Evolutionary conservation across 179 eudicot genomes (phyloP), one percentile per base, ranked within the genome.

Genomic region (Silene vulgaris): DNA sequence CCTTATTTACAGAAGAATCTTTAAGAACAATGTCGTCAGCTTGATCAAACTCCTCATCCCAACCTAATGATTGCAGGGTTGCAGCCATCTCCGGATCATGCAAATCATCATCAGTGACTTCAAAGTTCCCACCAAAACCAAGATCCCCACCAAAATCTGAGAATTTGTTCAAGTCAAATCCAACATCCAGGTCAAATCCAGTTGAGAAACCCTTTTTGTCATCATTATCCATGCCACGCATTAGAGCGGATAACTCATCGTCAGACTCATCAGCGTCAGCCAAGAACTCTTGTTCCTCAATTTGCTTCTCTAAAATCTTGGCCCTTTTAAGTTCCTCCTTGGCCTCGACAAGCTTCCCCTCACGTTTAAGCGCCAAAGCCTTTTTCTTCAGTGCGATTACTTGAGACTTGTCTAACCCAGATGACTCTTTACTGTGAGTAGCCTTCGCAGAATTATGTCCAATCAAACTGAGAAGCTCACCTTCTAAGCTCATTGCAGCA

Each of bases 281-380:
- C 91, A 95, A 86, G 64, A 95, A 85, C 74, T 90, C 99, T 67
- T 92, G 91, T 78, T 95, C 99, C 82, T 95, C 99, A 40, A 95
- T 88, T 81, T 95, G 85, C 83, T 87, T 89, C 83, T 95, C 99
- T 56, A 95, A 89, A 84, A 90, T 81, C 83, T 95, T 95, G 65
- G 99, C 97, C 84, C 62, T 90, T 84, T 92, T 92, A 35, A 92
- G 64, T 77, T 95, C 97, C 85, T 95, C 99, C 80, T 92, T 95
- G 69, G 99, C 97, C 80, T 90, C 99, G 69, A 82, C 86, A 61
- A 95, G 90, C 45, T 85, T 92, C 35, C 99, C 99, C 76, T 88
- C 97, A 66, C 93, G 93, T 78, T 90, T 95, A 64, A 95, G 84
- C 20, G 79, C 76, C 43, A 95, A 91, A 71, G 99, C 99, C 83